Conservation (phyloP, 2,329 filamentous ascomycete species). For the Ophiostoma ips region DNA sequence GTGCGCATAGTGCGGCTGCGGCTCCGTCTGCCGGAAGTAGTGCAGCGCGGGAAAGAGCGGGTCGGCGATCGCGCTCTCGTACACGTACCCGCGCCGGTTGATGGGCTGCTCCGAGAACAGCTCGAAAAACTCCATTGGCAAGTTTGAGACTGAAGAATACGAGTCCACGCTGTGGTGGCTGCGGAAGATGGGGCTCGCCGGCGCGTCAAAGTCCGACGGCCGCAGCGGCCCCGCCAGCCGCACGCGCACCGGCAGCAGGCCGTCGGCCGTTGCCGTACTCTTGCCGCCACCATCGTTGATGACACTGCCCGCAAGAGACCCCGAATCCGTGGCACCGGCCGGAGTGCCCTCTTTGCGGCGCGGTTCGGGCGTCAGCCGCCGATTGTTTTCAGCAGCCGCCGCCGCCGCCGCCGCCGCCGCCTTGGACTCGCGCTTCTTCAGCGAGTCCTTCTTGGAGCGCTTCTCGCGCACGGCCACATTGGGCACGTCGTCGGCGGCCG, state of each 20-base stretch:
- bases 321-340: background rate
- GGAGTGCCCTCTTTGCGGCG: slow-evolving; percentile 19
- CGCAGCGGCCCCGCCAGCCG: slow-evolving; percentile 48
- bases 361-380: slow-evolving; percentile 42
- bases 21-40: slow-evolving; percentile 81
- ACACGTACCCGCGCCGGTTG: slow-evolving; percentile 66
- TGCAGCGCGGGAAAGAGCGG: slow-evolving; percentile 73
- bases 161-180: slow-evolving; percentile 38
- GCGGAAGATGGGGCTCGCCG: slow-evolving; percentile 43
- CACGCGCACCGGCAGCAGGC: slow-evolving; percentile 44
- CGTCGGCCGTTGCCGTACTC: slow-evolving; percentile 23
- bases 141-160: no score
- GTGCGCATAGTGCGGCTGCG: slow-evolving; percentile 66
- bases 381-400: slow-evolving; percentile 15
- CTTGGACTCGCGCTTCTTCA: slow-evolving; percentile 56
- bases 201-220: slow-evolving; percentile 44
- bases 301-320: background rate
- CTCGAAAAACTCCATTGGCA: slow-evolving; percentile 46
- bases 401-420: no score
- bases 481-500: slow-evolving; percentile 24
- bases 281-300: background rate
- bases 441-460: slow-evolving; percentile 49
- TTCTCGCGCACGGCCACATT: slow-evolving; percentile 30
- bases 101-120: slow-evolving; percentile 45
- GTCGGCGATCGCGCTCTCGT: slow-evolving; percentile 82